Percentiles rank a stretch among this genome's conserved stretches.
Conservation (phyloP, 306 rosid species). For the Crataegus laevigata region DNA sequence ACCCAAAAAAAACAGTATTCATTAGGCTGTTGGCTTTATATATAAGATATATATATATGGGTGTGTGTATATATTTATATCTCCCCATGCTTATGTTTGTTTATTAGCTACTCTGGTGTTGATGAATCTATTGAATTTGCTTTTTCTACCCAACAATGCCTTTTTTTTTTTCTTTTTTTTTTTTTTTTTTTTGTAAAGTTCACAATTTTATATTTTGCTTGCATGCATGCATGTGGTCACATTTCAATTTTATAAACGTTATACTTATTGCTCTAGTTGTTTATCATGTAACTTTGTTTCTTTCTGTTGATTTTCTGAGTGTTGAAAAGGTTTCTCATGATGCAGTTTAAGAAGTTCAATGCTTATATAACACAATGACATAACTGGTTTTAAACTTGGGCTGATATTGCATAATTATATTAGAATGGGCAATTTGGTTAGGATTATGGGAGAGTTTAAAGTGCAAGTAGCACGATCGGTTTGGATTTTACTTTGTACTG, state of each 20-base stretch:
- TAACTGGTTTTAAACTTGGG: too few species aligned
- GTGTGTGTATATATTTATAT: too few species aligned
- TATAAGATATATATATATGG: too few species aligned
- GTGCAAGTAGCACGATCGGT: too few species aligned
- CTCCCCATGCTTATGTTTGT: constrained; percentile 22
- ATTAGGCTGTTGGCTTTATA: too few species aligned
- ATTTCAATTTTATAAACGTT: not conserved
- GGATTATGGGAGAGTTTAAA: too few species aligned
- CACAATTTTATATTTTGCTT: not conserved
- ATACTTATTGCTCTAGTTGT: not conserved
- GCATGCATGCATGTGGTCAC: constrained; percentile 20
- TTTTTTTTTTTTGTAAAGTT: not conserved
- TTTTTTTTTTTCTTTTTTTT: not conserved
- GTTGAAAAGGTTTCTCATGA: not conserved
- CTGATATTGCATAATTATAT: too few species aligned
- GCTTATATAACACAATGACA: not conserved
- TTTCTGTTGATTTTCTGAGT: not conserved
- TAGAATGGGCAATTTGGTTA: too few species aligned
- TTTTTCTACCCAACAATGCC: constrained; percentile 16
- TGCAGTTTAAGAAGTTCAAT: too few species aligned
- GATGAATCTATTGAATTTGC: constrained; percentile 38
- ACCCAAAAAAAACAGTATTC: too few species aligned
- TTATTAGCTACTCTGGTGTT: constrained; percentile 14
- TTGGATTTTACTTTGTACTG: too few species aligned
- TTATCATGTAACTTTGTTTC: not conserved